Evolutionary conservation across 768 basidiomycete species (phyloP).

Genomic region (Lactifluus rugatus): DNA sequence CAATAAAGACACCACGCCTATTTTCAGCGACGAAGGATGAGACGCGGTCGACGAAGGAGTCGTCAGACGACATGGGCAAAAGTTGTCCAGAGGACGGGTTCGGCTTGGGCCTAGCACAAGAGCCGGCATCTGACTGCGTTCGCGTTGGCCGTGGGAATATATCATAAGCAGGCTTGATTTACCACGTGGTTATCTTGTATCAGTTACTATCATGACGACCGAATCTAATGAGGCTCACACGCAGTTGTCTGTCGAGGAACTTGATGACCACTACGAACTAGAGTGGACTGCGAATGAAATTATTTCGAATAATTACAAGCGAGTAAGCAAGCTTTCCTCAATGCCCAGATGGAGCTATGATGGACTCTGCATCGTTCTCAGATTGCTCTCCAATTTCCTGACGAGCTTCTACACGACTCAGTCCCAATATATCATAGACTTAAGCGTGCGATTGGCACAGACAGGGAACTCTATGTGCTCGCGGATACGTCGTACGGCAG

Average conservation of each 20-base stretch:
- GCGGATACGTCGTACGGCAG: constrained; percentile 98
- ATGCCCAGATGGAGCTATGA: not conserved
- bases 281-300: constrained; percentile 55
- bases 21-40: constrained; percentile 67
- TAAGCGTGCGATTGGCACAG: constrained; percentile 37
- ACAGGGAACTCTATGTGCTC: constrained; percentile 71
- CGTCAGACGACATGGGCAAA: constrained; percentile 26
- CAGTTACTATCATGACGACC: not conserved
- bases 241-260: constrained; percentile 28
- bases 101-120: not conserved
- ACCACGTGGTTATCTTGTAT: constrained; percentile 7
- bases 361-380: constrained; percentile 23
- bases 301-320: constrained; percentile 50
- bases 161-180: not conserved
- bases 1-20: constrained; percentile 63
- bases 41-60: constrained; percentile 47
- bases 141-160: not conserved
- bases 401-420: constrained; percentile 79
- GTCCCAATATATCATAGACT: constrained; percentile 73
- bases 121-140: not conserved
- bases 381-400: constrained; percentile 93
- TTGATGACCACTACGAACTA: constrained; percentile 70
- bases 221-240: constrained; percentile 27
- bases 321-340: constrained; percentile 36
- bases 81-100: not conserved